phyloP scores from a whole-genome alignment of 495 filamentous ascomycete species.

The Aspergillus kassunensis region DNA sequence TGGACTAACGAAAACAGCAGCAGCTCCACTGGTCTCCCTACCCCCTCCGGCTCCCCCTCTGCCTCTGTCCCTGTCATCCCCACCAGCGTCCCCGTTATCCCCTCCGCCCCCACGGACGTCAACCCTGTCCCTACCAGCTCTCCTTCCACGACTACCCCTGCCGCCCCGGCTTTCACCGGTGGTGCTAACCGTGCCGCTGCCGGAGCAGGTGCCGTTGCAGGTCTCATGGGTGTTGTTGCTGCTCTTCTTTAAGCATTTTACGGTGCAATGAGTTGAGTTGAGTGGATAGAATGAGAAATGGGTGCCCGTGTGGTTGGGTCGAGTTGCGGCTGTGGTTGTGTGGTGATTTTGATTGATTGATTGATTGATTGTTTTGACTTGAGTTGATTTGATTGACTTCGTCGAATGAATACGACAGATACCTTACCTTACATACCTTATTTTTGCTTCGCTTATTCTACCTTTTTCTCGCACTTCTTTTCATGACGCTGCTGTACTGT shows the following conservation, averaged over 20 bases:
- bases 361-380: neutral
- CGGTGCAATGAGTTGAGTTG: neutral
- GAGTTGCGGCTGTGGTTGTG: neutral
- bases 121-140: conserved; percentile 26
- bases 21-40: conserved; percentile 19
- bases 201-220: conserved; percentile 55
- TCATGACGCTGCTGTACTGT: conserved; percentile 4
- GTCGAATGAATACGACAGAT: conserved; percentile 15
- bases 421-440: conserved; percentile 1
- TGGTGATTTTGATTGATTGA: conserved; percentile 2
- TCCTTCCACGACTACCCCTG: conserved; percentile 47
- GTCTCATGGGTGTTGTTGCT: conserved; percentile 70
- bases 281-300: neutral
- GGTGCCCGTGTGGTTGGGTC: neutral
- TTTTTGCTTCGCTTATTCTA: conserved; percentile 1
- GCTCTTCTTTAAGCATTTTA: conserved; percentile 63
- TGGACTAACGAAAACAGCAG: neutral
- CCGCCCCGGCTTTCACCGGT: conserved; percentile 42
- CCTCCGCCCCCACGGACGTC: conserved; percentile 7
- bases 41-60: conserved; percentile 44
- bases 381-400: neutral
- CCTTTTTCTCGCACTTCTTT: neutral
- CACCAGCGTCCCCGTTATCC: conserved; percentile 16
- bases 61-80: conserved; percentile 50
- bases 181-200: conserved; percentile 46